Evolutionary conservation across 805 yeast species (phyloP), one percentile per base, ranked within the genome.

Genomic region (Candida boleticola): DNA sequence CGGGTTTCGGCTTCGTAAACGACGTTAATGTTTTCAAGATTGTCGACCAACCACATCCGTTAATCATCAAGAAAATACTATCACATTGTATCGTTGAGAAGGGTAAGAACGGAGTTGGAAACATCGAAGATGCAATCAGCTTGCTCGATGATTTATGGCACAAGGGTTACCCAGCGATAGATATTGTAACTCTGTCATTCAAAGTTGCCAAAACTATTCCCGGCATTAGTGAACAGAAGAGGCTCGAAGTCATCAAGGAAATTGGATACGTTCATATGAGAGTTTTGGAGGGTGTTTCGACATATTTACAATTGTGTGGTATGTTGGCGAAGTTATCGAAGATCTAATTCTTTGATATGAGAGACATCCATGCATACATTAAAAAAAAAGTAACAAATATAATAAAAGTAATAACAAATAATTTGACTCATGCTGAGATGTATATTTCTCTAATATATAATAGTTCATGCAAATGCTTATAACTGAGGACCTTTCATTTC

Each of bases 31-130:
- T 93, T 14, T 93, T 89, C 74, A 88, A 85, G 59, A 87, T 93
- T 44, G 98, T 93, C 2, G 99, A 93, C 60, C 85, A 89, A 41
- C 99, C 99, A 2, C 98, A 93, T 64, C 99, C 99, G 0, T 63
- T 89, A 38, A 81, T 87, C 4, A 83, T 93, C 29, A 80, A 80
- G 51, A 80, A 80, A 52, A 64, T 86, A 30, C 60, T 85, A 39
- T 62, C 69, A 27, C 71, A 76, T 1, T 67, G 74, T 45, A 54
- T 63, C 5, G 63, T 71, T 43, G 47, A 55, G 26, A 51, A 55
- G 20, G 47, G 41, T 6, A 22, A 22, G 14, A 51, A 50, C 11
- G 27, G 27, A 7, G 27, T 23, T 23, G 55, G 55, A 17, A 61
- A 70, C 14, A 74, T 89, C 23, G 95, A 89, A 43, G 77, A 70